Conservation (phyloP, 2,329 filamentous ascomycete genomes). For the Xylaria sp. region DNA sequence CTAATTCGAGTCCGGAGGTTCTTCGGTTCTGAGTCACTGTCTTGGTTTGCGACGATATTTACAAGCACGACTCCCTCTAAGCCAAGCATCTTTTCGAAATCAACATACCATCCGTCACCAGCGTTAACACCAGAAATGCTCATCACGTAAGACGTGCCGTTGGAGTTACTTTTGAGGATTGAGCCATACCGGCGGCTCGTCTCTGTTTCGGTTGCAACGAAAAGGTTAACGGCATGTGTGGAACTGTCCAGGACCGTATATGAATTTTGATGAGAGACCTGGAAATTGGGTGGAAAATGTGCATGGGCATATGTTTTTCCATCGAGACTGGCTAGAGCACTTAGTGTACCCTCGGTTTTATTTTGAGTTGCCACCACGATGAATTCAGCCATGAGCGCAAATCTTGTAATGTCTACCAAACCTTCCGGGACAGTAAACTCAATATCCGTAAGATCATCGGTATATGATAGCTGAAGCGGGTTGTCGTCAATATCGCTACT, state of each 20-base stretch:
- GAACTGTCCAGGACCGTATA: conserved; percentile 97
- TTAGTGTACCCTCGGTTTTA: conserved; percentile 73
- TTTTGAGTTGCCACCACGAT: conserved; percentile 87
- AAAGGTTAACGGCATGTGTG: conserved; percentile 92
- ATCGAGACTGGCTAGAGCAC: conserved; percentile 85
- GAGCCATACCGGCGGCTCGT: conserved; percentile 78
- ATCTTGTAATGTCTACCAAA: conserved; percentile 80
- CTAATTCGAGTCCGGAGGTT: conserved; percentile 90
- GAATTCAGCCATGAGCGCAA: conserved; percentile 96
- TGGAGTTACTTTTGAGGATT: conserved; percentile 98
- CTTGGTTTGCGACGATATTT: conserved; percentile 82
- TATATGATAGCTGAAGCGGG: conserved; percentile 77
- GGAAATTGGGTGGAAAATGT: conserved; percentile 86
- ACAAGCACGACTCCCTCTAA: conserved; percentile 90
- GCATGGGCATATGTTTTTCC: conserved; percentile 84
- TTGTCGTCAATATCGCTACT: conserved; percentile 69
- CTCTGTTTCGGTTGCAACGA: conserved; percentile 81
- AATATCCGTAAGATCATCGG: conserved; percentile 79
- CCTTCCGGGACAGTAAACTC: conserved; percentile 64
- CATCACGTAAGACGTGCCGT: conserved; percentile 93
- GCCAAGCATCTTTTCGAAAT: conserved; percentile 95
- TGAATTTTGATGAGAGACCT: conserved; percentile 79
- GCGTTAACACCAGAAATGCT: conserved; percentile 86
- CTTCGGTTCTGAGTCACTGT: conserved; percentile 76
- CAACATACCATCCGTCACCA: conserved; percentile 80